A percentile compares a stretch with the other conserved stretches of the same genome.
These are phyloP conservation scores for Alloteropsis angusta DNA, from an alignment of 202 grass and related monocot species.

Conservation along the genomic window DNA sequence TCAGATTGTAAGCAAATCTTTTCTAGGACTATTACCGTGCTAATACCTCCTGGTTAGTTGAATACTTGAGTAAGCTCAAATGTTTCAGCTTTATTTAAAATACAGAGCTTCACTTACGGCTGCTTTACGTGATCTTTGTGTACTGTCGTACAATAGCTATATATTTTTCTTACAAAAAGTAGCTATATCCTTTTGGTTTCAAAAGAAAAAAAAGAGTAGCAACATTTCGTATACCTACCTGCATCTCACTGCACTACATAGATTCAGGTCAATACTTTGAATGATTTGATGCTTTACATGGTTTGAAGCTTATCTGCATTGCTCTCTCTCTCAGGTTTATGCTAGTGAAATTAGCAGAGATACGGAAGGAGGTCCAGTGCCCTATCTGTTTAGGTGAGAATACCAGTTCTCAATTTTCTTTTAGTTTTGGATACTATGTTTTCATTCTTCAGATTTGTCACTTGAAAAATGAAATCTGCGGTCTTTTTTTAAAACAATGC, in stretches of 20 bases:
- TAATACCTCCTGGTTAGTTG: background rate
- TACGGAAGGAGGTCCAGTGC: constrained; percentile 97
- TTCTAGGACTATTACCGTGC: background rate
- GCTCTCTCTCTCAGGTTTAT: constrained; percentile 67
- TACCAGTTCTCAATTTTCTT: constrained; percentile 10
- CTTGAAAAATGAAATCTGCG: constrained; percentile 18
- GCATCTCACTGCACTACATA: background rate
- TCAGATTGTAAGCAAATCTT: background rate
- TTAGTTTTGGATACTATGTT: background rate
- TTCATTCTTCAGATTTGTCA: constrained; percentile 4
- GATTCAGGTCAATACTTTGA: background rate
- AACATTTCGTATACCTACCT: background rate
- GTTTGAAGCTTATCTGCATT: constrained; percentile 17
- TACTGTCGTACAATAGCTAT: background rate
- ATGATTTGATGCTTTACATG: constrained; percentile 21
- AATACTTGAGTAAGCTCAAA: background rate
- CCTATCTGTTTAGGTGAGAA: constrained; percentile 95
- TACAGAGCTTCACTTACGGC: background rate
- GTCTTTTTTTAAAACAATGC: no score
- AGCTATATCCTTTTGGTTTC: background rate
- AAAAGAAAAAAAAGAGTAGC: background rate
- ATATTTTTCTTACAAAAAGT: background rate
- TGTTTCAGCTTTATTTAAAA: constrained; percentile 1
- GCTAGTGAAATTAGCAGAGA: constrained; percentile 78
- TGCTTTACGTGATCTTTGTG: background rate